These are phyloP conservation scores for Pigoraptor vietnamica DNA, from an alignment of 78 protist species.

Conservation along the genomic window DNA sequence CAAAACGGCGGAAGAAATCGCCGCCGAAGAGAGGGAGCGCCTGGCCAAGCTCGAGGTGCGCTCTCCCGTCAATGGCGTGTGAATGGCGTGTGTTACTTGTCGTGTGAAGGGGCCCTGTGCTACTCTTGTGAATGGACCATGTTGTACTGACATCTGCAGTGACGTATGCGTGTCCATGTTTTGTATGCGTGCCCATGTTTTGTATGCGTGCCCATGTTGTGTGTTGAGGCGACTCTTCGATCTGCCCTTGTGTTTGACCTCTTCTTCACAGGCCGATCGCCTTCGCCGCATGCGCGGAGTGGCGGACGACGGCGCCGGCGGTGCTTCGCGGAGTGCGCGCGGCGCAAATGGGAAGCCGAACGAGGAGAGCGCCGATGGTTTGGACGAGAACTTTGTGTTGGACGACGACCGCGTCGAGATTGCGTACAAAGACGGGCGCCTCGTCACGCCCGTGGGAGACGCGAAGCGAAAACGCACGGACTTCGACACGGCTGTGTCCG, in stretches of 20 bases:
- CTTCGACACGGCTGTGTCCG: neutral
- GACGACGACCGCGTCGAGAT: neutral
- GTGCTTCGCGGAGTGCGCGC: neutral
- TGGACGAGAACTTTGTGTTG: slow-evolving; percentile 12
- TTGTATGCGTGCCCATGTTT: neutral
- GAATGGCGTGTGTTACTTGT: neutral
- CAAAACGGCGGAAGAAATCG: slow-evolving; percentile 19
- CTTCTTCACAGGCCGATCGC: neutral
- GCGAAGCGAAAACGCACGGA: neutral
- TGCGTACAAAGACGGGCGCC: neutral
- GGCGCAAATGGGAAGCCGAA: neutral
- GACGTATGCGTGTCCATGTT: neutral
- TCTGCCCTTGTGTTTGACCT: neutral
- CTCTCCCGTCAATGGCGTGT: neutral
- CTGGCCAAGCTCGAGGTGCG: slow-evolving; percentile 9
- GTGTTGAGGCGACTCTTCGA: no score
- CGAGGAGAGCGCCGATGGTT: neutral
- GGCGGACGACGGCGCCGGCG: neutral
- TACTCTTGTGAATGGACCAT: no score
- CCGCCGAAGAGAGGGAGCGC: slow-evolving; percentile 4
- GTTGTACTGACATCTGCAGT: no score
- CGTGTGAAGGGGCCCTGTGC: no score
- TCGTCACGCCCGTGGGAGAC: neutral
- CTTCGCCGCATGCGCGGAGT: slow-evolving; percentile 21
- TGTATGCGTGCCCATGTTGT: no score